These are phyloP conservation scores for Rachicladosporium sp. DNA, from an alignment of 2,329 filamentous ascomycete species.

Conservation along the genomic window DNA sequence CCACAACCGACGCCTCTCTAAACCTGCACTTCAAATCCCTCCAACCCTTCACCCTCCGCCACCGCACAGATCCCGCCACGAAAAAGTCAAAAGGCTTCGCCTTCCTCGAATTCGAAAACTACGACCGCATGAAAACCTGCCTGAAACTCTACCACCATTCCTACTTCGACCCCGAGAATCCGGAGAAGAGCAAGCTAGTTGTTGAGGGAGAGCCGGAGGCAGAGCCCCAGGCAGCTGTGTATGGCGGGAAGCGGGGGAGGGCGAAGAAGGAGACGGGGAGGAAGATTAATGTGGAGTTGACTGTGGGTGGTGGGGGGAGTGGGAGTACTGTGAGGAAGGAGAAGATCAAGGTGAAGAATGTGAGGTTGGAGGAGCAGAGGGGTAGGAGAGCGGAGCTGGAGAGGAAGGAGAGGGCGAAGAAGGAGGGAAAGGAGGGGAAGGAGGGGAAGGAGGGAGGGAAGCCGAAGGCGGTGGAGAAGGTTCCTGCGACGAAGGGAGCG, in stretches of 20 bases:
- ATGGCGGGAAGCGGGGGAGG: constrained; percentile 18
- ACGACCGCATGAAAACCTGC: constrained; percentile 84
- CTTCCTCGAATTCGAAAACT: constrained; percentile 80
- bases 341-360: constrained; percentile 77
- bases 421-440: constrained; percentile 23
- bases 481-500: constrained; percentile 5
- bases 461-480: constrained; percentile 5
- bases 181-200: constrained; percentile 3
- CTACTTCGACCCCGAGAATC: constrained; percentile 44
- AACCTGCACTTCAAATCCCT: constrained; percentile 67
- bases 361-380: constrained; percentile 62
- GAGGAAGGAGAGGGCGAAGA: constrained; percentile 32
- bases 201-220: constrained; percentile 1
- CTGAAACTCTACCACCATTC: constrained; percentile 84
- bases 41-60: constrained; percentile 56
- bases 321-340: constrained; percentile 59
- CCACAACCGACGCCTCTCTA: constrained; percentile 58
- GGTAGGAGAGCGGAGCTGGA: constrained; percentile 39
- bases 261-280: constrained; percentile 42
- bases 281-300: constrained; percentile 87
- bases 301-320: constrained; percentile 72
- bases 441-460: constrained; percentile 17
- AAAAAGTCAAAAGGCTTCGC: constrained; percentile 62
- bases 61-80: constrained; percentile 55
- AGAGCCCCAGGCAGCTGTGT: constrained; percentile 5